Percentiles rank a stretch among this genome's conserved stretches.
Conservation (phyloP, 306 rosid genomes). For the Fragaria vesca region DNA sequence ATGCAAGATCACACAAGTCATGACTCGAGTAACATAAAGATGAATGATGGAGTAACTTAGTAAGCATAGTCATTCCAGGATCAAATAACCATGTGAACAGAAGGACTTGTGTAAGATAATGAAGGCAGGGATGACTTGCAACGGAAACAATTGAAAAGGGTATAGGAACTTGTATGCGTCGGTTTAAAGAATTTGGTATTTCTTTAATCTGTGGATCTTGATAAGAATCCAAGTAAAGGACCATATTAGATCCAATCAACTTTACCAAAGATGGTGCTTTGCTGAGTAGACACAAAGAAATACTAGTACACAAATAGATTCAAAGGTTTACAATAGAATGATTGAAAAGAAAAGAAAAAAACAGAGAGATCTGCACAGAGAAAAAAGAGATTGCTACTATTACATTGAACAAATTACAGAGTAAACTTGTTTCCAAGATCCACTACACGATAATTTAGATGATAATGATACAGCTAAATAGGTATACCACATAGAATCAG, state of each 20-base stretch:
- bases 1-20: too few relatives aligned
- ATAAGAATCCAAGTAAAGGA: background rate
- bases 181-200: background rate
- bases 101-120: too few relatives aligned
- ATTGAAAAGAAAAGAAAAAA: too few relatives aligned
- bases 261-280: background rate
- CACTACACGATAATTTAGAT: constrained; percentile 32
- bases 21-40: too few relatives aligned
- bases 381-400: constrained; percentile 20
- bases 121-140: background rate
- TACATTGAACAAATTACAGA: constrained; percentile 29
- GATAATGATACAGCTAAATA: constrained; percentile 27
- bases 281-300: background rate
- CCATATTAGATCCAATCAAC: background rate
- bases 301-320: background rate
- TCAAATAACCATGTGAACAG: background rate
- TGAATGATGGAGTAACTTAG: too few relatives aligned
- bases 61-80: too few relatives aligned
- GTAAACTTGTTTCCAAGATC: constrained; percentile 30
- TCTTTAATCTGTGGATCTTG: background rate
- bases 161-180: background rate
- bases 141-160: background rate
- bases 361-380: constrained; percentile 14
- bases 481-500: constrained; percentile 14
- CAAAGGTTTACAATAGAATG: background rate